A percentile compares a stretch with the other conserved stretches of the same genome.
These are phyloP conservation scores for Asterophora parasitica DNA, from an alignment of 768 basidiomycete genomes.

Conservation along the genomic window DNA sequence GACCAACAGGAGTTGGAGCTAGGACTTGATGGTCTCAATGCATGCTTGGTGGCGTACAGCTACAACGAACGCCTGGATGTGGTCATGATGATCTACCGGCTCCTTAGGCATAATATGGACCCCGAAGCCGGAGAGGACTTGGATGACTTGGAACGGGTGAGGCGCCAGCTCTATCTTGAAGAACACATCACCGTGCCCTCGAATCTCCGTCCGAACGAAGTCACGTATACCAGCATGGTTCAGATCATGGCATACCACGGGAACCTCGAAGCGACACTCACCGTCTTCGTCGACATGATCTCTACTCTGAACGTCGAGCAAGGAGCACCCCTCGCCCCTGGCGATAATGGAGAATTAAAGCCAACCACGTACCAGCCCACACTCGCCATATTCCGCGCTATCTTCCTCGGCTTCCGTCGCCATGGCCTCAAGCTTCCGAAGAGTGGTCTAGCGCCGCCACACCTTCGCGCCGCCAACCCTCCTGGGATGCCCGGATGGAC, in stretches of 20 bases:
- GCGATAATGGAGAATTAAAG: constrained; percentile 22
- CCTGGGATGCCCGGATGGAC: constrained; percentile 44
- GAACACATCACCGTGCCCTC: constrained; percentile 42
- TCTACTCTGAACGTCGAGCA: constrained; percentile 36
- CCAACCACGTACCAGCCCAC: constrained; percentile 37
- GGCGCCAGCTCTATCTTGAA: constrained; percentile 33
- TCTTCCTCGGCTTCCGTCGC: constrained; percentile 73
- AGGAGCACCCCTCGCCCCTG: constrained; percentile 24
- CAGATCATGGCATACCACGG: constrained; percentile 72
- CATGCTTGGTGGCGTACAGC: constrained; percentile 66
- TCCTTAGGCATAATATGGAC: constrained; percentile 50
- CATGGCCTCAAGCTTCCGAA: constrained; percentile 38
- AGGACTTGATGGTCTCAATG: constrained; percentile 64
- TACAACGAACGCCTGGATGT: constrained; percentile 47
- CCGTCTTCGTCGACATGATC: constrained; percentile 66
- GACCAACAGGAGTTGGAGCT: constrained; percentile 44
- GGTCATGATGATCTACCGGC: constrained; percentile 57
- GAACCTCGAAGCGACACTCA: constrained; percentile 49
- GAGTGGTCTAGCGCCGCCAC: constrained; percentile 2
- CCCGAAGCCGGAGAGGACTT: constrained; percentile 30
- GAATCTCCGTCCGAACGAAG: constrained; percentile 49
- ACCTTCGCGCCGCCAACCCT: constrained; percentile 3
- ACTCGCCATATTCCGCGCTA: constrained; percentile 54
- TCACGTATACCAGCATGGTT: constrained; percentile 66
- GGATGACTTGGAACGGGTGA: constrained; percentile 31